Evolutionary conservation across 305 asterid species (phyloP), one percentile per base, ranked within the genome.

Genomic region (Ajuga reptans): DNA sequence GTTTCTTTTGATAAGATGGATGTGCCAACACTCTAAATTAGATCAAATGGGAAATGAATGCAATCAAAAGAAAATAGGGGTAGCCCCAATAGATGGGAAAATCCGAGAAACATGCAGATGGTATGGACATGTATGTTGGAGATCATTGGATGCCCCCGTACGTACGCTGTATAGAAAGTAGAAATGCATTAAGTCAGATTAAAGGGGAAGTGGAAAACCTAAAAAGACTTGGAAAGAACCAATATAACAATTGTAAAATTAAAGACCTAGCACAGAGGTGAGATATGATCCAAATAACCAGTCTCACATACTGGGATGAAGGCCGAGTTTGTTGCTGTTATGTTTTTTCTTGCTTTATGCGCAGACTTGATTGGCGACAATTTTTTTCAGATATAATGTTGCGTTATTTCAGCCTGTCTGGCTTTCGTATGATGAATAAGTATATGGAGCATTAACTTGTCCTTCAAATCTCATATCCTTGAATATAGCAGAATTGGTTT

Each of bases 381-480:
- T 29, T 46, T 46, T n/a, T 36, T 53, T 47, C 51, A 17, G 39
- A 29, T 49, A 50, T 27, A 50, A 43, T 33, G 29, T 49, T 39
- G 36, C 24, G 1, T 51, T 59, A n/a, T 51, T 47, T 64, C 7
- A 10, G 42, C 62, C 8, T 59, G 55, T 50, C 43, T 9, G 46
- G 41, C 54, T 50, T 49, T 56, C 52, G 15, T 56, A 53, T 61
- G 63, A 37, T 68, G 67, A 65, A 62, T 18, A 37, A 47, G 43
- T 49, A 53, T 27, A 29, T 10, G 50, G 17, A 11, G 41, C 3
- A 17, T 67, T 46, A 43, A 51, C 29, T 47, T n/a, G 16, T 36
- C 73, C 37, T 68, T 69, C 60, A 68, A 31, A 9, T 60, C 51
- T 15, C 64, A 24, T 49, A 43, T 64, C 62, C 49, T 63, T 17